Base-by-base conservation (phyloP, 805 yeast genomes). In the Monosporozyma servazzii region DNA sequence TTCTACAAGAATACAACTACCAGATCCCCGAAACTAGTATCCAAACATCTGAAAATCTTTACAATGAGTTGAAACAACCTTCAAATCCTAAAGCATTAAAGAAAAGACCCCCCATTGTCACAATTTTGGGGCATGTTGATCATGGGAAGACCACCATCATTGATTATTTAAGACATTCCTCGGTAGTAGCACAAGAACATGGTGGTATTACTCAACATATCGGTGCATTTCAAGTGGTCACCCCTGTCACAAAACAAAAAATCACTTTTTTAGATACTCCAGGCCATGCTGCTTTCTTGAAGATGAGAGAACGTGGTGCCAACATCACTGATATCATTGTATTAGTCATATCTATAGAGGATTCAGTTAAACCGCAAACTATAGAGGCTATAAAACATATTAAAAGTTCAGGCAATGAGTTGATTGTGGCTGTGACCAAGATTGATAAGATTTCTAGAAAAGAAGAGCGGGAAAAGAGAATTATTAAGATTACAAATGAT, bases 131-230 rank as follows among this genome's bases (percentile, higher is more conserved):
- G 2, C 99, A 93, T 67, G 99, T 93, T 30, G 99, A 93, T 68
- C 99, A 93, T 64, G 99, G 99, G 2, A 93, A 93, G 66, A 93
- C 99, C 1, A 91, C 99, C 0, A 83, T 93, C 54, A 75, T 93
- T 51, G 99, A 93, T 66, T 80, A 81, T 61, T 71, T 93, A 60
- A 75, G 98, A 45, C 88, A 87, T 57, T 85, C 96, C 0, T 80
- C 90, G 0, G 80, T 93, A 7, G 98, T 84, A 0, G 79, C 80
- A 30, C 78, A 82, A 42, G 99, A 93, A 65, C 86, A 82, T 66
- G 99, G 99, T 50, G 98, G 99, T 18, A 93, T 93, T 48, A 93
- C 99, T 0, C 99, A 93, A 67, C 97, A 89, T 65, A 93, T 93
- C 52, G 99, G 99, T 66, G 98, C 99, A 0, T 93, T 93, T 60